Evolutionary conservation across 1,284 basidiomycete species (phyloP), one percentile per base, ranked within the genome.

Genomic region (Leucoagaricus sp.): DNA sequence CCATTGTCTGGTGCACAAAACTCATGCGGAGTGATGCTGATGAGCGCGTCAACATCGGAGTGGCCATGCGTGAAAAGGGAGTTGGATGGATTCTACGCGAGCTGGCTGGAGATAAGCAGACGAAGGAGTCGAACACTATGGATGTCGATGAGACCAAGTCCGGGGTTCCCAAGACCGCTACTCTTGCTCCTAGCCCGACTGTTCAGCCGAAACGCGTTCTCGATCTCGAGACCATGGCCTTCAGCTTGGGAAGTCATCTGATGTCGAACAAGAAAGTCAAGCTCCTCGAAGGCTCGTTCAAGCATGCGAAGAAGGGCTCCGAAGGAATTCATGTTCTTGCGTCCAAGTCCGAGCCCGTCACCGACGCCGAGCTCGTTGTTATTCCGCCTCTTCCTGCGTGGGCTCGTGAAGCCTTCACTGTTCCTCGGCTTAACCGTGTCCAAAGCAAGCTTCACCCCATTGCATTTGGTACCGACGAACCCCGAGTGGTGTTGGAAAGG

Each of bases 221-320:
- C 41, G 97, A 99, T 70, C 82, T 99, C 54, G 96, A 98, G 67
- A 85, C 87, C 54, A 93, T 99, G 91, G 89, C 93, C 12, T 99
- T 99, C 75, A 87, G 87, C 49, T 94, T 98, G 67, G 97, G 96
- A 21, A 94, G 93, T 0, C 96, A 98, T 63, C 78, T 98, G 61
- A 99, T 98, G 93, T 93, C 94, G 19, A 97, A 98, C 76, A 97
- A 98, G 73, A 98, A 98, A 75, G 94, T 93, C 74, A 97, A 96
- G 68, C 86, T 99, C 4, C 97, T 96, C 0, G 94, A 98, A 49
- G 97, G 96, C 3, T 98, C 94, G 28, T 96, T 98, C 84, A 99
- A 99, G 77, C 89, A 95, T 29, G 86, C 92, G 28, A 89, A 92
- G 73, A 98, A 98, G 72, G 96, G 96, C 0, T 99, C 94, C 72